Base-by-base conservation (phyloP, 768 basidiomycete species). In the Astraeus odoratus region DNA sequence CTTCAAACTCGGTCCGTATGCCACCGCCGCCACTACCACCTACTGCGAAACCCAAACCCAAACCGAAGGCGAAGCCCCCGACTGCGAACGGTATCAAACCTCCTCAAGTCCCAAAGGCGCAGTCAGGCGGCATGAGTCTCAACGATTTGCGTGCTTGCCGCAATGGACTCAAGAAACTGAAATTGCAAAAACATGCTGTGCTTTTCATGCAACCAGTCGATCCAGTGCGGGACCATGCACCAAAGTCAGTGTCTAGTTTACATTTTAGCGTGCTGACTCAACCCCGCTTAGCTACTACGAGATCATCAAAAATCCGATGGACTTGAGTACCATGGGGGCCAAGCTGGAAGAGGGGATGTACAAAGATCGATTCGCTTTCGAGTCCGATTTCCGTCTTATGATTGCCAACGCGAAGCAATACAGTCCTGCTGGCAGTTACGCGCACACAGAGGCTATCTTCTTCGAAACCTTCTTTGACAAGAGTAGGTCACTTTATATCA, bases 261-360 rank as follows among this genome's bases (percentile, higher is more conserved):
- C 33, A 41, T 30, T 15, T 31, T 51, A 33, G 16, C n/a, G 26
- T 33, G 22, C 35, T 39, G 31, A 42, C 44, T 31, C 8, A 27
- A 9, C 22, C 22, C n/a, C 6, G 36, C 8, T 31, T 48, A 95
- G 93, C 53, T 98, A 98, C 62, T 91, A 92, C 56, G 82, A 87
- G 43, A 67, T 93, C 47, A 83, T 99, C 63, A 87, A 87, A 63
- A 74, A 85, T 9, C 95, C 96, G 1, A 97, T 99, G 90, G 96
- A 99, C 58, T 72, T 98, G 15, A 82, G 83, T 42, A 92, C 93
- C 0, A 86, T 95, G 72, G 71, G 75, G 22, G 85, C 85, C 29
- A 97, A 95, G 61, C 68, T 98, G 9, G 83, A 87, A 54, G 81
- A 77, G 45, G 92, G 93, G 5, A 76, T 84, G 65, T 98, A 97